Evolutionary conservation across 192 early-diverging fungal species (phyloP).

Genomic region (Chytriomyces sp.): DNA sequence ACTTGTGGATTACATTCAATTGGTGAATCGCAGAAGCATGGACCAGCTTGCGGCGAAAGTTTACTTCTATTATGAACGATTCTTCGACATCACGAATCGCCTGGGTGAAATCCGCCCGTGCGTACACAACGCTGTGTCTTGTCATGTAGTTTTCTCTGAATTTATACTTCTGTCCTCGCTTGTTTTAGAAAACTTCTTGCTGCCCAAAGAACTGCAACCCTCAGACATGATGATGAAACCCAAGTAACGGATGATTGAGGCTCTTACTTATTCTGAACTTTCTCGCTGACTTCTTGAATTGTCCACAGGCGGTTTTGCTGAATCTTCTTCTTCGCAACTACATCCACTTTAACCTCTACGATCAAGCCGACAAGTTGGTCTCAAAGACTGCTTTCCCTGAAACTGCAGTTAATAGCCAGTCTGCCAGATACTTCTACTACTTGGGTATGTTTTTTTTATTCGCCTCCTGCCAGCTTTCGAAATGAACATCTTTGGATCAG

Average conservation of each 20-base stretch:
- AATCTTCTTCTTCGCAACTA: constrained; percentile 93
- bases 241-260: constrained; percentile 53
- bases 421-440: constrained; percentile 95
- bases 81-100: constrained; percentile 77
- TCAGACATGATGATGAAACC: constrained; percentile 88
- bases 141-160: neutral
- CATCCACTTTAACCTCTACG: constrained; percentile 92
- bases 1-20: constrained; percentile 67
- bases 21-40: constrained; percentile 84
- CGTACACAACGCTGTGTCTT: constrained; percentile 16
- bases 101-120: constrained; percentile 79
- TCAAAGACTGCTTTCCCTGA: constrained; percentile 90
- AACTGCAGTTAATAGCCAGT: constrained; percentile 88
- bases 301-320: constrained; percentile 75
- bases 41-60: constrained; percentile 89
- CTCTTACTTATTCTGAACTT: too few species aligned
- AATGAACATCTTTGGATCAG: constrained; percentile 11
- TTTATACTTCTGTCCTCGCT: neutral
- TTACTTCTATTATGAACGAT: constrained; percentile 93
- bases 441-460: constrained; percentile 53
- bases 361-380: constrained; percentile 96
- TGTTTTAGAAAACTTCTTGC: constrained; percentile 69
- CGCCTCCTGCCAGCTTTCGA: neutral
- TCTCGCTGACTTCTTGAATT: neutral
- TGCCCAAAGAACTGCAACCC: constrained; percentile 88